These are phyloP conservation scores for Leishmania mexicana DNA, from an alignment of 208 protist genomes.

Conservation along the genomic window DNA sequence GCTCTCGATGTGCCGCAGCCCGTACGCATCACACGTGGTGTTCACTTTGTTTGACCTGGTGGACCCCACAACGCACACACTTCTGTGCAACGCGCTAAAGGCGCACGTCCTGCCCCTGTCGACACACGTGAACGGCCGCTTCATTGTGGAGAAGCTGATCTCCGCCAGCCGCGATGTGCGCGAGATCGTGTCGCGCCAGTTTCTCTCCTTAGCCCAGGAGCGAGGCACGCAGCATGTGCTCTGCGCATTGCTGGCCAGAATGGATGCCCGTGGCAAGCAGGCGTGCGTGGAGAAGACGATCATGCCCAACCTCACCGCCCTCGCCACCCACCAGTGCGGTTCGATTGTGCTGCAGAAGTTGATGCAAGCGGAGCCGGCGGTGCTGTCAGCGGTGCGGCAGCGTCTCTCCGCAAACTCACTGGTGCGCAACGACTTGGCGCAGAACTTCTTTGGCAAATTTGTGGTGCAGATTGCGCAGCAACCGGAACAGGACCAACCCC, in stretches of 20 bases:
- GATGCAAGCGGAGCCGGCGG: slow-evolving; percentile 59
- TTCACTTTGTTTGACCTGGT: slow-evolving; percentile 73
- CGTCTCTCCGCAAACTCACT: slow-evolving; percentile 40
- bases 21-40: slow-evolving; percentile 82
- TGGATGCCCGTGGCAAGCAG: slow-evolving; percentile 70
- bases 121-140: slow-evolving; percentile 86
- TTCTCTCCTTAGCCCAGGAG: slow-evolving; percentile 59
- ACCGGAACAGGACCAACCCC: slow-evolving; percentile 10
- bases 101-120: slow-evolving; percentile 57
- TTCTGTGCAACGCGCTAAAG: slow-evolving; percentile 70
- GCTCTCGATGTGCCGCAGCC: slow-evolving; percentile 62
- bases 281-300: slow-evolving; percentile 55
- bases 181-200: slow-evolving; percentile 72
- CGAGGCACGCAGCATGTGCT: slow-evolving; percentile 88
- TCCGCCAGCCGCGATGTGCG: slow-evolving; percentile 77
- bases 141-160: slow-evolving; percentile 85
- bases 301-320: slow-evolving; percentile 44
- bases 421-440: slow-evolving; percentile 65
- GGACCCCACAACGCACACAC: slow-evolving; percentile 63
- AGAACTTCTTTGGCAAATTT: slow-evolving; percentile 90
- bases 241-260: slow-evolving; percentile 60
- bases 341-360: slow-evolving; percentile 87
- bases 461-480: slow-evolving; percentile 76
- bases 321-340: slow-evolving; percentile 66
- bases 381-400: slow-evolving; percentile 53